Evolutionary conservation across 1,284 basidiomycete species (phyloP), one percentile per base, ranked within the genome.

Genomic region (Microbotryum saponariae): DNA sequence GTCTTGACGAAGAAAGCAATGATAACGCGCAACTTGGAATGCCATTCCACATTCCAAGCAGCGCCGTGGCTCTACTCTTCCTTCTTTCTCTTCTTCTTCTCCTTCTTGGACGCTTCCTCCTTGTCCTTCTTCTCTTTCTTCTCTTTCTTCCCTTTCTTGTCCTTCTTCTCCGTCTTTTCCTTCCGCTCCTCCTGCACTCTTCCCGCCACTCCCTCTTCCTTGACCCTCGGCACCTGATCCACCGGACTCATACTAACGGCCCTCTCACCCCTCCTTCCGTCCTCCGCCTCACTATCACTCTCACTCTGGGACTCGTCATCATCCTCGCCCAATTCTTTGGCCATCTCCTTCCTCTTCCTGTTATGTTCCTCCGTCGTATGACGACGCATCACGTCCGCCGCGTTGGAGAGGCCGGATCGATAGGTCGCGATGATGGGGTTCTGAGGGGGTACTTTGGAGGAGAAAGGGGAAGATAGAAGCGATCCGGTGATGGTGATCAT

Each of bases 401-500:
- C 37, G 16, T 42, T 42, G 37, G 37, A 16, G 37, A 42, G 37
- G 16, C 37, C 37, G 0, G 14, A 16, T 42, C 37, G 37, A 16
- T 42, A 42, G 16, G 37, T 42, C 12, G 37, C 37, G 37, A 42
- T 42, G 37, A 42, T 42, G 37, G 16, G 37, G 14, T 42, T 42
- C 12, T 42, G 37, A 42, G 37, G 14, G 12, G 37, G 37, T 12
- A 42, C 12, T 42, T 79, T 79, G 0, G 83, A 81, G 23, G 86
- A 87, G 75, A 92, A 89, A 0, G 93, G 93, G 70, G 93, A 86
- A 0, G 79, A 73, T 62, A 96, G 86, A 64, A 98, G 81, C 1
- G 94, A 97, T 12, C 92, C 94, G 31, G 90, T 82, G 18, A 97
- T 79, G 1, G 91, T 94, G 18, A 98, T 80, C 88, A 97, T 96